Evolutionary conservation across 2,329 filamentous ascomycete genomes (phyloP).

Genomic region (Botryotinia convoluta): DNA sequence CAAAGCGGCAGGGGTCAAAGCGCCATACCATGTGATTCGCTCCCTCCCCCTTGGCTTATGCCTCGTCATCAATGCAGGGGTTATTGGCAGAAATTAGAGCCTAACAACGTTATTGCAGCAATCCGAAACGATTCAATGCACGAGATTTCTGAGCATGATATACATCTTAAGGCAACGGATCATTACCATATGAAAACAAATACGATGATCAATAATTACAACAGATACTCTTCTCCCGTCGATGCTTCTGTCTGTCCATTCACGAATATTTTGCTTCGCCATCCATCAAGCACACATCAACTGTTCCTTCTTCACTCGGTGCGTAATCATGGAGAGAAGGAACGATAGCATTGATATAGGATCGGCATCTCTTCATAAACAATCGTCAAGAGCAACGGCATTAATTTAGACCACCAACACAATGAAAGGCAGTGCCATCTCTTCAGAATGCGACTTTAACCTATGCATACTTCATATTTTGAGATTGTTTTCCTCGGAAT

Average conservation of each 20-base stretch:
- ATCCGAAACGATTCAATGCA: not conserved
- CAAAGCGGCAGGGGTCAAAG: slow-evolving; percentile 6
- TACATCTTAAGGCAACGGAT: not conserved
- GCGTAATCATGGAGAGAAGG: not conserved
- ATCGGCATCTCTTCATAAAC: not conserved
- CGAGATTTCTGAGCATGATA: not conserved
- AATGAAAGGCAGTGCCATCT: not conserved
- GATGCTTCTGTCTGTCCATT: not conserved
- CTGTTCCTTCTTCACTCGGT: not conserved
- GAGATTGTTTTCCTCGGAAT: not conserved
- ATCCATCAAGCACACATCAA: not conserved
- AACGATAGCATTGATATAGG: not conserved
- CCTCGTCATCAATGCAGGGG: slow-evolving; percentile 5
- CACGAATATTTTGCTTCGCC: not conserved
- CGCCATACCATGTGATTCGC: not conserved
- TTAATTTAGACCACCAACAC: not conserved
- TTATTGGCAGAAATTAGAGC: not conserved
- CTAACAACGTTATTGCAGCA: not conserved
- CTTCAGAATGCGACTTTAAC: not conserved
- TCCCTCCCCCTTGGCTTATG: not conserved
- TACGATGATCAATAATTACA: not conserved
- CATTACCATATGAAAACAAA: not conserved
- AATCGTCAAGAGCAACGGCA: not conserved
- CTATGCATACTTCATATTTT: not conserved
- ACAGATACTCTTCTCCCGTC: not conserved